These are phyloP conservation scores for Penicillium sp. DNA, from an alignment of 2,329 filamentous ascomycete species.

Conservation along the genomic window DNA sequence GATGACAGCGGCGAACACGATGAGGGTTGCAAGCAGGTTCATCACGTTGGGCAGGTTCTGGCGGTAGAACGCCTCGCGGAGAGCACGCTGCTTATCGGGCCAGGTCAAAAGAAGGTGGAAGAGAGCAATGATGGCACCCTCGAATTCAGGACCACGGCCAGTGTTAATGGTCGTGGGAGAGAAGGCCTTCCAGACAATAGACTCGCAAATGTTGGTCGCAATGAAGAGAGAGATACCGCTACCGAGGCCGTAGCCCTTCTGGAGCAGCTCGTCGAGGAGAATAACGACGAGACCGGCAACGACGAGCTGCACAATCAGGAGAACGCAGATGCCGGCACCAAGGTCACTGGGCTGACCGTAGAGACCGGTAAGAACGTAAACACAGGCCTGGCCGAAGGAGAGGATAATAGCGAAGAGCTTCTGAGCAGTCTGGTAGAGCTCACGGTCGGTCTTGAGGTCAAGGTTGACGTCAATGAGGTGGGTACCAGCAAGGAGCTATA, in stretches of 20 bases:
- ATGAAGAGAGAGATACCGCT: conserved; percentile 99
- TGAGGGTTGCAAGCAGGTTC: conserved; percentile 92
- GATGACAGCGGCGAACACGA: conserved; percentile 96
- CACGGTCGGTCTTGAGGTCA: conserved; percentile 98
- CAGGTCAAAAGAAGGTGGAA: conserved; percentile 98
- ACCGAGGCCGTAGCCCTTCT: conserved; percentile 98
- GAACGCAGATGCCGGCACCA: conserved; percentile 96
- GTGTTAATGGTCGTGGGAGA: conserved; percentile 99
- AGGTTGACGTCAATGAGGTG: conserved; percentile 99
- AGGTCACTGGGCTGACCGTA: conserved; percentile 97
- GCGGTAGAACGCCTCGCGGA: conserved; percentile 98
- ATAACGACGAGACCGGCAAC: conserved; percentile 98
- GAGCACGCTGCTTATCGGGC: conserved; percentile 98
- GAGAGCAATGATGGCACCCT: conserved; percentile 96
- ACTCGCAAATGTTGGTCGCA: conserved; percentile 99
- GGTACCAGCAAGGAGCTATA: conserved; percentile 88
- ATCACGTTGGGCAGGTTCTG: conserved; percentile 99
- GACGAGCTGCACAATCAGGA: conserved; percentile 96
- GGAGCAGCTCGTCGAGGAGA: conserved; percentile 96
- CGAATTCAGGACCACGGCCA: conserved; percentile 96
- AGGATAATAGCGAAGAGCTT: conserved; percentile 98
- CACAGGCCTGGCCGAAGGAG: conserved; percentile 94
- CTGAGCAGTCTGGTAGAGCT: conserved; percentile 99
- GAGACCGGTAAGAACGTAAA: conserved; percentile 97
- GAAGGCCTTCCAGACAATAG: conserved; percentile 99